phyloP scores from a whole-genome alignment of 208 protist species.

The Tritrichomonas foetus region DNA sequence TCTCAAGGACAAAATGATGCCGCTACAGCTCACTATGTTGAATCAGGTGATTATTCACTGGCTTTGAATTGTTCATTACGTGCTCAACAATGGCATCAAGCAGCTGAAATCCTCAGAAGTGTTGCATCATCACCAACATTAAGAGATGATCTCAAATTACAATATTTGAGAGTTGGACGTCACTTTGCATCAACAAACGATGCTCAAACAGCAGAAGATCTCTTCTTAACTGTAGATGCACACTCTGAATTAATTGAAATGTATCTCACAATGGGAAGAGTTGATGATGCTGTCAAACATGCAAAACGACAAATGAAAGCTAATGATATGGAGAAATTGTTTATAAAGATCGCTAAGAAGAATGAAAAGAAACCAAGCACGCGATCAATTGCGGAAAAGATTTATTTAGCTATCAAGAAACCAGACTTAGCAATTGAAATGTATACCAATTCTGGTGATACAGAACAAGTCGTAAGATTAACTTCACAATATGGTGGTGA shows the following conservation, averaged over 20 bases:
- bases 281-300: not conserved
- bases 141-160: not conserved
- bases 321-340: not conserved
- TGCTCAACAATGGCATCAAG: conserved; percentile 25
- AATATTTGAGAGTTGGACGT: not conserved
- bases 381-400: not conserved
- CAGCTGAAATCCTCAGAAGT: not conserved
- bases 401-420: not conserved
- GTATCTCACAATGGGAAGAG: not conserved
- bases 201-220: conserved; percentile 1
- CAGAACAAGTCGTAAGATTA: not conserved
- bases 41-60: not conserved
- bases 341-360: not conserved
- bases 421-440: conserved; percentile 23
- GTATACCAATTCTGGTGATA: not conserved
- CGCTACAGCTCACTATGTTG: not conserved
- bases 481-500: not conserved
- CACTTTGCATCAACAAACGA: not conserved
- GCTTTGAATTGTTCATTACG: not conserved
- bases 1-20: conserved; percentile 16
- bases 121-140: not conserved
- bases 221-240: not conserved
- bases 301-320: not conserved
- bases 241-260: conserved; percentile 26
- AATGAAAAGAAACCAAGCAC: not conserved